phyloP scores from a whole-genome alignment of 2,329 filamentous ascomycete species.

The Coleophoma eucalyptorum region DNA sequence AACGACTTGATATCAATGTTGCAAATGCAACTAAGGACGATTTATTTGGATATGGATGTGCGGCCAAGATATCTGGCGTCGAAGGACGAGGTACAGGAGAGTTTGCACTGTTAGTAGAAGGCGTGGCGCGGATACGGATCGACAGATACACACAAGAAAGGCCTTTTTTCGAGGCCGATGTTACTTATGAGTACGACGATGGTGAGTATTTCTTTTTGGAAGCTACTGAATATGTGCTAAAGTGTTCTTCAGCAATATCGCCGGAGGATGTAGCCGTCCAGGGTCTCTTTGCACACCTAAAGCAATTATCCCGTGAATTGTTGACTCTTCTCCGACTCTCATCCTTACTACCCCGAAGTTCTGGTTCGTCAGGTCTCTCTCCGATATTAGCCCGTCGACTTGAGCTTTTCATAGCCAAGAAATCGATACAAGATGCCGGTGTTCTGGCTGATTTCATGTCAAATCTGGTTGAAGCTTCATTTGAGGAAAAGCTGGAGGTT shows the following conservation, averaged over 20 bases:
- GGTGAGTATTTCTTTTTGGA: conserved; percentile 37
- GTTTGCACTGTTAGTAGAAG: conserved; percentile 83
- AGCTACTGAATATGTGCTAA: conserved; percentile 6
- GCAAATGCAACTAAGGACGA: conserved; percentile 63
- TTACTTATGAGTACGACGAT: conserved; percentile 68
- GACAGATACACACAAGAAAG: conserved; percentile 72
- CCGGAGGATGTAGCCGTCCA: conserved; percentile 61
- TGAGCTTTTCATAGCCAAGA: conserved; percentile 81
- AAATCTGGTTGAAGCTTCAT: conserved; percentile 80
- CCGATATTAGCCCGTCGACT: conserved; percentile 83
- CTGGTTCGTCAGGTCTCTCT: conserved; percentile 62
- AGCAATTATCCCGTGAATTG: conserved; percentile 81
- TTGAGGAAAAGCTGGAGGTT: conserved; percentile 88
- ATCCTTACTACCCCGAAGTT: conserved; percentile 72
- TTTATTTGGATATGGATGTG: conserved; percentile 78
- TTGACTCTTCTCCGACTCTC: conserved; percentile 81
- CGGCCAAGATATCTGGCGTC: conserved; percentile 74
- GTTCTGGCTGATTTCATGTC: conserved; percentile 94
- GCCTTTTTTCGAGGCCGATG: conserved; percentile 82
- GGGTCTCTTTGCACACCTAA: conserved; percentile 74
- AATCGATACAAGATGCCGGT: conserved; percentile 78
- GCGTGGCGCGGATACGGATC: conserved; percentile 71
- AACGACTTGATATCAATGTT: conserved; percentile 45
- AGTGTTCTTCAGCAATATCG: conserved; percentile 18
- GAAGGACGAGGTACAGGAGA: conserved; percentile 73